Base-by-base conservation (phyloP, 306 rosid genomes). In the Quercus gilva region DNA sequence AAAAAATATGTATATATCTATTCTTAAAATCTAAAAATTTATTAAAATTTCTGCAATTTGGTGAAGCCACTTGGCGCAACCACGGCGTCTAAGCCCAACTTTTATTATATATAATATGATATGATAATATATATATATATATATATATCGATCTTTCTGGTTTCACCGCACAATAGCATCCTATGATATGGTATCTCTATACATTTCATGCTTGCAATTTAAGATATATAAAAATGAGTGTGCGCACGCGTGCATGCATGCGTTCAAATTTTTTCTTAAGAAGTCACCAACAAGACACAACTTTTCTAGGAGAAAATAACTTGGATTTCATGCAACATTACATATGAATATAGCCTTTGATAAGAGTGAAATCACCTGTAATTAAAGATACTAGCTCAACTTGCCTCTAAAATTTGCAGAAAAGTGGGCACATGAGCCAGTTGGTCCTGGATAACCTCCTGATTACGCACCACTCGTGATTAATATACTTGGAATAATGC, bases 391-490 rank as follows among this genome's bases (percentile, higher is more conserved):
- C 23, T 15, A 57, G 12, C 64, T 57, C 26, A 57, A 57, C 28
- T 20, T 21, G 28, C 28, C 64, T 25, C 23, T 9, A 3, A 57
- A 57, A 57, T 57, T 57, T 57, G 28, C 15, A 57, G 64, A 20
- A 57, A 31, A 20, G 12, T 6, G 23, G 28, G 28, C 64, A 20
- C 5, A 57, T 37, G 43, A 6, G 43, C 43, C 43, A 37, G 43
- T 37, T 37, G 43, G 43, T 37, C 52, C 85, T 70, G 64, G 63
- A 37, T n/a, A 58, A 80, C 75, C 76, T 86, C 73, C 45, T 58
- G 71, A 5, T 55, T 78, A 80, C 86, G 80, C 69, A 23, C 7
- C 45, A 43, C 18, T 64, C n/a, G 75, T 67, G 53, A 28, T 51
- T 23, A 58, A 0, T 6, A 37, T 10, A 15, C 12, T 17, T 49